These are phyloP conservation scores for Calcarisporium arbuscula DNA, from an alignment of 2,329 filamentous ascomycete species.

Conservation along the genomic window DNA sequence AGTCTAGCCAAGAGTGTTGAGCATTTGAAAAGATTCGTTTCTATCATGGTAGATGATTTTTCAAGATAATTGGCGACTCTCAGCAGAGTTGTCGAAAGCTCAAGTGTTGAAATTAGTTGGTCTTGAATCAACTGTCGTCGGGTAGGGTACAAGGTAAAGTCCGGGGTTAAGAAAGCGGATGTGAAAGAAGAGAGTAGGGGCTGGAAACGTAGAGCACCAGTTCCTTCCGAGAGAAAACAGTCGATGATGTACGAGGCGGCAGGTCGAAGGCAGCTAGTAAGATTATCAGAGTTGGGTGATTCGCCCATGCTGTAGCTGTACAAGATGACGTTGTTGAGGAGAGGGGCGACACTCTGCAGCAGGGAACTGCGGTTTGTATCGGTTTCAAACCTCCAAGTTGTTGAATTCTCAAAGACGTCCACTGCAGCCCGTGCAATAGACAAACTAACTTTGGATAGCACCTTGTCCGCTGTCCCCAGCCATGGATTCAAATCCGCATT, in stretches of 20 bases:
- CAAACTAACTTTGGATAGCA: conserved; percentile 63
- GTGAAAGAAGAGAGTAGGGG: conserved; percentile 68
- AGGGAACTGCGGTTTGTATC: conserved; percentile 63
- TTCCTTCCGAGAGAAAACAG: conserved; percentile 65
- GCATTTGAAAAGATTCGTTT: conserved; percentile 74
- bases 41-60: conserved; percentile 58
- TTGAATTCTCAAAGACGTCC: conserved; percentile 79
- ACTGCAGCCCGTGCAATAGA: conserved; percentile 70
- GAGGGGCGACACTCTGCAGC: conserved; percentile 58
- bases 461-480: conserved; percentile 71
- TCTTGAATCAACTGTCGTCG: conserved; percentile 48
- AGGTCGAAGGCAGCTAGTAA: conserved; percentile 59
- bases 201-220: conserved; percentile 67
- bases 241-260: conserved; percentile 72
- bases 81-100: conserved; percentile 64
- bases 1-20: conserved; percentile 71
- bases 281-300: conserved; percentile 33
- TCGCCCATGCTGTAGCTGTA: conserved; percentile 73
- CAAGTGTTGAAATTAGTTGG: conserved; percentile 59
- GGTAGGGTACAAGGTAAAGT: conserved; percentile 56
- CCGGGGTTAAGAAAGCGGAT: conserved; percentile 36
- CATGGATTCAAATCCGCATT: conserved; percentile 47
- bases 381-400: conserved; percentile 75
- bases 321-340: conserved; percentile 65
- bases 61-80: conserved; percentile 60